Percentiles rank a stretch among this genome's conserved stretches.
phyloP scores from a whole-genome alignment of 345 rosid genomes.

The Populus euphratica region DNA sequence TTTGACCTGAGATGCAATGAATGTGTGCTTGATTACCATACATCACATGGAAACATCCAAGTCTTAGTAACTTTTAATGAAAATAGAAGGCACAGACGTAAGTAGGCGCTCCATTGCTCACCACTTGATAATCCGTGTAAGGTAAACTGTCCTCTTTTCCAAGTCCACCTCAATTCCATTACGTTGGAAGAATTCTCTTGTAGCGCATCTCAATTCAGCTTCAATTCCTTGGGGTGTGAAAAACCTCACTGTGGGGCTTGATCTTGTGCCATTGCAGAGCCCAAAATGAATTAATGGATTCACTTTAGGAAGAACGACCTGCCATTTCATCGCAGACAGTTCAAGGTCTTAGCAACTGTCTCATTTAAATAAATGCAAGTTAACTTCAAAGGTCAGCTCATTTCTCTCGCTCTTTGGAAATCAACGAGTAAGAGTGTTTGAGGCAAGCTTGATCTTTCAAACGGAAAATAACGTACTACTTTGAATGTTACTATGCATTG shows the following conservation, averaged over 20 bases:
- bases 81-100: background rate
- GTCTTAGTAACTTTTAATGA: background rate
- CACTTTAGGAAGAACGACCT: constrained; percentile 51
- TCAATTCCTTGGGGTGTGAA: constrained; percentile 65
- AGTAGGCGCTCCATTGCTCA: constrained; percentile 20
- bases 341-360: background rate
- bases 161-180: constrained; percentile 61
- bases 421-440: background rate
- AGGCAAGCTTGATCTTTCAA: background rate
- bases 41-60: background rate
- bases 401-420: background rate
- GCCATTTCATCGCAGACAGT: constrained; percentile 4
- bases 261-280: constrained; percentile 73
- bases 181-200: constrained; percentile 62
- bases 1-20: background rate
- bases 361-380: background rate
- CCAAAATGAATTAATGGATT: constrained; percentile 88
- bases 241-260: constrained; percentile 76
- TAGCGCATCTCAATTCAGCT: constrained; percentile 59
- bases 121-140: constrained; percentile 77
- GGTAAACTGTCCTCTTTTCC: constrained; percentile 57
- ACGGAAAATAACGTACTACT: background rate
- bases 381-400: background rate
- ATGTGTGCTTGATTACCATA: background rate
- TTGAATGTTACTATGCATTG: background rate